Percentiles rank a stretch among this genome's conserved stretches.
These are phyloP conservation scores for Cytospora piceicola DNA, from an alignment of 2,329 filamentous ascomycete genomes.

Conservation along the genomic window DNA sequence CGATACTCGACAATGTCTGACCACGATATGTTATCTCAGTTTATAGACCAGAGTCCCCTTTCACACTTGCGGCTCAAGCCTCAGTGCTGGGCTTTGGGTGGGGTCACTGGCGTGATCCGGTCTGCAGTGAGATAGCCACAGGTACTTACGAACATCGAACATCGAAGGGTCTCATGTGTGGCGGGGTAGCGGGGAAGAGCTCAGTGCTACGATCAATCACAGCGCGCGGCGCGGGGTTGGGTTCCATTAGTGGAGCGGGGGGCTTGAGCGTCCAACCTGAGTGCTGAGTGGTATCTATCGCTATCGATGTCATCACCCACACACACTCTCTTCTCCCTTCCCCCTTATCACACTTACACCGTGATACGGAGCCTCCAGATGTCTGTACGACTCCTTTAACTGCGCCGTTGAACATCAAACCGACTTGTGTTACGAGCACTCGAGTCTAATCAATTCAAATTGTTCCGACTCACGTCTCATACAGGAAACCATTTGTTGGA, in stretches of 20 bases:
- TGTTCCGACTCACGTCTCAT: neutral
- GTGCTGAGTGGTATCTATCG: neutral
- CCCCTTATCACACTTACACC: constrained; percentile 14
- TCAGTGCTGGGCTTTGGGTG: no score
- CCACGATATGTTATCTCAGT: neutral
- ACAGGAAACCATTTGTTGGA: constrained; percentile 5
- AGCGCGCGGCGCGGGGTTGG: constrained; percentile 19
- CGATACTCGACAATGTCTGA: neutral
- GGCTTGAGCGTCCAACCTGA: neutral
- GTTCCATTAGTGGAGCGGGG: neutral
- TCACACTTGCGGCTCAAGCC: neutral
- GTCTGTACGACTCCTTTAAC: neutral
- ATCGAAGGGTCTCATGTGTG: neutral
- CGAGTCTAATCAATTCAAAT: constrained; percentile 5
- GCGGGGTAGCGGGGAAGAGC: neutral
- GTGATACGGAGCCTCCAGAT: constrained; percentile 2
- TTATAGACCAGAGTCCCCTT: neutral
- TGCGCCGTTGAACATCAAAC: neutral
- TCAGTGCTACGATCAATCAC: neutral
- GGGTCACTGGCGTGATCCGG: neutral
- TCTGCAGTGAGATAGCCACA: neutral
- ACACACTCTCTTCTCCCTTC: neutral
- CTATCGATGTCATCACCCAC: constrained; percentile 20
- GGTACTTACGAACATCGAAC: no score
- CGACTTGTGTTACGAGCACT: constrained; percentile 7